Percentiles rank a stretch among this genome's conserved stretches.
Conservation (phyloP, 306 rosid genomes). For the Mimosa pudica region DNA sequence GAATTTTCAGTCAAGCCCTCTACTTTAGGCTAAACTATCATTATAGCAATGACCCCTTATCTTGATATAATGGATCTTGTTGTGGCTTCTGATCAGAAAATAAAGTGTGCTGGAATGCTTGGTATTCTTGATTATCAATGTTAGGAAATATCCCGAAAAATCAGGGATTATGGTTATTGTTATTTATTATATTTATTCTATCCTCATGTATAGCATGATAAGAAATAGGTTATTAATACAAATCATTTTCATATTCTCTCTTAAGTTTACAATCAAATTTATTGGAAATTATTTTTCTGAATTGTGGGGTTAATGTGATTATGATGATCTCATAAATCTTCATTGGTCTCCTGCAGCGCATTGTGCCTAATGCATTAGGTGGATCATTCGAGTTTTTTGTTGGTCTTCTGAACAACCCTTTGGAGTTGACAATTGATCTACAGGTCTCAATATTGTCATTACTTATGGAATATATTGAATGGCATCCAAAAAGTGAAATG, state of each 20-base stretch:
- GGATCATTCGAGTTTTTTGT: conserved; percentile 77
- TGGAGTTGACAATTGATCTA: conserved; percentile 52
- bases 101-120: conserved; percentile 21
- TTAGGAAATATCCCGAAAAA: too few species aligned
- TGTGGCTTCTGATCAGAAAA: background rate
- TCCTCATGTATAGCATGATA: too few species aligned
- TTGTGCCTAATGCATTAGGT: conserved; percentile 59
- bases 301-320: conserved; percentile 3
- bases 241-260: too few species aligned
- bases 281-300: background rate
- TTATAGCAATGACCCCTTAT: background rate
- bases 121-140: background rate
- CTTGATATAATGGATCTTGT: conserved; percentile 6
- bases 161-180: too few species aligned
- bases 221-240: too few species aligned
- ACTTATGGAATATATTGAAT: conserved; percentile 68
- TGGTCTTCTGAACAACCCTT: conserved; percentile 64
- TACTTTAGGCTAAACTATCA: background rate
- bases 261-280: background rate
- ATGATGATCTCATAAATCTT: conserved; percentile 28
- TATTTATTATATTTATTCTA: too few species aligned
- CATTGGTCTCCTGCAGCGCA: conserved; percentile 60
- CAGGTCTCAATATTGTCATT: conserved; percentile 77
- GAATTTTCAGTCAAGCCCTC: background rate
- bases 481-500: conserved; percentile 60